A percentile compares a stretch with the other conserved stretches of the same genome.
Evolutionary conservation across 805 yeast species (phyloP).

Genomic region (Jamesozyma spencerorum): DNA sequence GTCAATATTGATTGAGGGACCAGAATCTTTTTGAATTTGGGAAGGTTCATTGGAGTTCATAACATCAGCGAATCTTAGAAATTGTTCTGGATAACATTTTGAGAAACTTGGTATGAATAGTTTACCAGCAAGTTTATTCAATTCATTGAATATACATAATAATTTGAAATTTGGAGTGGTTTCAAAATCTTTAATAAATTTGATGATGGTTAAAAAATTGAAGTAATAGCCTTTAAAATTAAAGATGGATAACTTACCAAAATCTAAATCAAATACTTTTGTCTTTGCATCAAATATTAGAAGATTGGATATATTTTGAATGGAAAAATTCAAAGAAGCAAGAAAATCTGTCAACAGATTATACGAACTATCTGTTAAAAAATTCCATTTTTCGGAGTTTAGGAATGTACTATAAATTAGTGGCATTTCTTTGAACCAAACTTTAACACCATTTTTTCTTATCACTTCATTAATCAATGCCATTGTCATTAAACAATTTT

Average conservation of each 20-base stretch:
- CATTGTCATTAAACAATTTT: slow-evolving; percentile 26
- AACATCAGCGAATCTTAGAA: slow-evolving; percentile 15
- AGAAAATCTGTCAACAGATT: slow-evolving; percentile 23
- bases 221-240: slow-evolving; percentile 26
- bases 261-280: slow-evolving; percentile 13
- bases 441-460: slow-evolving; percentile 16
- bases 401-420: slow-evolving; percentile 18
- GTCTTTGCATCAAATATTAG: slow-evolving; percentile 13
- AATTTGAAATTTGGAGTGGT: slow-evolving; percentile 28
- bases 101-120: slow-evolving; percentile 22
- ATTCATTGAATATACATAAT: slow-evolving; percentile 24
- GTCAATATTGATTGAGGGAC: slow-evolving; percentile 13
- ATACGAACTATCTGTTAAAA: slow-evolving; percentile 23
- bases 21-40: not conserved
- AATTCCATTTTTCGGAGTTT: slow-evolving; percentile 15
- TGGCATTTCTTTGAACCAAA: slow-evolving; percentile 19
- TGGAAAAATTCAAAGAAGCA: slow-evolving; percentile 27
- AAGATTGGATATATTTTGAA: slow-evolving; percentile 24
- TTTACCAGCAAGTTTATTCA: slow-evolving; percentile 23
- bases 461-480: slow-evolving; percentile 20
- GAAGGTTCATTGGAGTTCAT: slow-evolving; percentile 1
- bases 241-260: slow-evolving; percentile 19
- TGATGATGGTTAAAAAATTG: slow-evolving; percentile 23
- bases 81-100: slow-evolving; percentile 16
- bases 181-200: slow-evolving; percentile 28